phyloP scores from a whole-genome alignment of 2,329 filamentous ascomycete species.

The Colletotrichum godetiae region DNA sequence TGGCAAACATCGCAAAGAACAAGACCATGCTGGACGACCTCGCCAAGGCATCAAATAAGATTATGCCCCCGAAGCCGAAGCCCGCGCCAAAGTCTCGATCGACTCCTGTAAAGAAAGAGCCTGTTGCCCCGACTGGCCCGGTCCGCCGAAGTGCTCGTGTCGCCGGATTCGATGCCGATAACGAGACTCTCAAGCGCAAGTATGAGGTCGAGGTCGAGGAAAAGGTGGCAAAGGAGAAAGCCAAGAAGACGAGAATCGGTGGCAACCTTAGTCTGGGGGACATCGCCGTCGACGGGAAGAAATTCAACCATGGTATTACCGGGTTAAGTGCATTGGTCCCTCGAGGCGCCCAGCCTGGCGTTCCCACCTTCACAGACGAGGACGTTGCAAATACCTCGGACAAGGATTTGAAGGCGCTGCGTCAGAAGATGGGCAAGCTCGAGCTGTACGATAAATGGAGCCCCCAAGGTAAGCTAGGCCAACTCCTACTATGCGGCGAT shows the following conservation, averaged over 20 bases:
- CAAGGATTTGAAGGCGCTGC: constrained; percentile 76
- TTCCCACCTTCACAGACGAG: constrained; percentile 87
- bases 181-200: constrained; percentile 60
- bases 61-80: constrained; percentile 72
- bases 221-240: constrained; percentile 54
- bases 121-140: constrained; percentile 49
- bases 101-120: constrained; percentile 56
- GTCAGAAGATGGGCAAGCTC: constrained; percentile 81
- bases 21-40: constrained; percentile 84
- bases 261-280: constrained; percentile 78
- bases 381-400: constrained; percentile 85
- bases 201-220: constrained; percentile 60
- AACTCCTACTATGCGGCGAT: too few species aligned
- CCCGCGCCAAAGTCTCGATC: constrained; percentile 54
- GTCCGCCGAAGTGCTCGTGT: constrained; percentile 70
- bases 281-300: constrained; percentile 82
- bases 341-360: constrained; percentile 80
- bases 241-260: constrained; percentile 67
- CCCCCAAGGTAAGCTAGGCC: constrained; percentile 81
- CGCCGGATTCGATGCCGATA: constrained; percentile 64
- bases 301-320: constrained; percentile 75
- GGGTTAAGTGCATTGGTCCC: constrained; percentile 71
- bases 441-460: constrained; percentile 86
- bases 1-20: constrained; percentile 89
- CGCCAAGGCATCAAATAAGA: constrained; percentile 75